Evolutionary conservation across 129 eudicot species (phyloP).

Genomic region (Oenanthe sinensis): DNA sequence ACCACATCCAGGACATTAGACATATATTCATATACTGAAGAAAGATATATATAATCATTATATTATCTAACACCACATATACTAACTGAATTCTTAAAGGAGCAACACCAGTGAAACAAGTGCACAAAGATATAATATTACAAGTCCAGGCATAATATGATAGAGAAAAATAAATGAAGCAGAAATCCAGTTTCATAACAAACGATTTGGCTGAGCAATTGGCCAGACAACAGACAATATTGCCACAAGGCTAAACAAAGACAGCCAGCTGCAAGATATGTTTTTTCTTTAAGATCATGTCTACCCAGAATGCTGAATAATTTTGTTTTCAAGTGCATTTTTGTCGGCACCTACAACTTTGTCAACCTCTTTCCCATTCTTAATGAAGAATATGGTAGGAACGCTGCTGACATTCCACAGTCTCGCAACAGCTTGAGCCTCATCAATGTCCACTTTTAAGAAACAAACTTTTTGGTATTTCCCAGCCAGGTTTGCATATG

Average conservation of each 20-base stretch:
- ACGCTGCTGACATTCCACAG: conserved; percentile 56
- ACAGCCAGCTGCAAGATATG: not conserved
- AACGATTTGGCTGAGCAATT: not conserved
- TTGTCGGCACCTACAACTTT: conserved; percentile 60
- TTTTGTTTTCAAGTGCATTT: conserved; percentile 48
- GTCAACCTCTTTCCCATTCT: conserved; percentile 63
- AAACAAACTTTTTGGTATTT: conserved; percentile 49
- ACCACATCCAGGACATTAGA: not conserved
- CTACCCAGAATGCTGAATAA: conserved; percentile 42
- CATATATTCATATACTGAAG: not conserved
- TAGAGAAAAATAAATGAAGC: not conserved
- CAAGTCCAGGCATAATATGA: not conserved
- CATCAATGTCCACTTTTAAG: conserved; percentile 67
- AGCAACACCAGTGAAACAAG: not conserved
- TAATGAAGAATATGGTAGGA: conserved; percentile 52
- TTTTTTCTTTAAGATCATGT: not conserved
- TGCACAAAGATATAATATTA: too few relatives aligned
- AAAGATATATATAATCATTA: not conserved
- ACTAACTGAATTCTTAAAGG: not conserved
- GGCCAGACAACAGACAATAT: not conserved
- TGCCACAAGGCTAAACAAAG: not conserved
- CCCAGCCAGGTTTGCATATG: conserved; percentile 44
- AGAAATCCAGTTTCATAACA: not conserved
- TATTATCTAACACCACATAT: not conserved
- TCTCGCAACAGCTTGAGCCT: conserved; percentile 49